Evolutionary conservation across 129 eudicot species (phyloP), one percentile per base, ranked within the genome.

Genomic region (Centaurea solstitialis): DNA sequence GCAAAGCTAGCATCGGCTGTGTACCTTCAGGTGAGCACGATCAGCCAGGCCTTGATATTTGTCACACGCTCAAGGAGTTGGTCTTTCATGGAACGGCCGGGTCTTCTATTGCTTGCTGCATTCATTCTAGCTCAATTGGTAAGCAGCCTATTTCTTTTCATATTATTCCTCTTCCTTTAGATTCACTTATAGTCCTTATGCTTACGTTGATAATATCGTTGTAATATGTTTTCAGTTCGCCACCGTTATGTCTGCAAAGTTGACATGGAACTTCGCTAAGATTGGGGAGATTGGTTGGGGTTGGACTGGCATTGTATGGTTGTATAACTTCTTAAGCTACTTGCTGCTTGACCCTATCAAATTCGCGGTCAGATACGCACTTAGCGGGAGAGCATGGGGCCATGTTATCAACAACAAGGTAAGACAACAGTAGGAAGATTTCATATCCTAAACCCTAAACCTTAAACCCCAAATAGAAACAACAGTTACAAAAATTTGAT

Each of bases 371-470:
- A 78, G 88, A 57, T 86, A 86, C 72, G 87, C 86, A 30, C 89
- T 90, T 24, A 88, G 90, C 22, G 94, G 94, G 35, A 82, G 85
- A 82, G 94, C 90, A 24, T 90, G 94, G 94, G 85, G 80, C 17
- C 73, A 79, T 62, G 82, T 88, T 17, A 77, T 88, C 17, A 47
- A 88, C 73, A 74, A 86, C 30, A 90, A 82, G 89, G 94, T 57
- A 57, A 57, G 65, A n/a, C 20, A 17, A 15, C 9, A 53, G 22
- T 50, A 50, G 62, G 30, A 26, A 26, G 30, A 26, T 26, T 26
- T 26, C 30, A 26, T 26, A 26, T 26, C 30, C 30, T 26, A 26
- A 26, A 26, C 30, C 37, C 37, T 33, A 79, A 72, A 74, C 11
- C 0, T 40, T 5, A 15, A 35, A 39, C 9, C 20, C 10, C 7